phyloP scores from a whole-genome alignment of 1,284 basidiomycete species.

The Cryptococcus sp. region DNA sequence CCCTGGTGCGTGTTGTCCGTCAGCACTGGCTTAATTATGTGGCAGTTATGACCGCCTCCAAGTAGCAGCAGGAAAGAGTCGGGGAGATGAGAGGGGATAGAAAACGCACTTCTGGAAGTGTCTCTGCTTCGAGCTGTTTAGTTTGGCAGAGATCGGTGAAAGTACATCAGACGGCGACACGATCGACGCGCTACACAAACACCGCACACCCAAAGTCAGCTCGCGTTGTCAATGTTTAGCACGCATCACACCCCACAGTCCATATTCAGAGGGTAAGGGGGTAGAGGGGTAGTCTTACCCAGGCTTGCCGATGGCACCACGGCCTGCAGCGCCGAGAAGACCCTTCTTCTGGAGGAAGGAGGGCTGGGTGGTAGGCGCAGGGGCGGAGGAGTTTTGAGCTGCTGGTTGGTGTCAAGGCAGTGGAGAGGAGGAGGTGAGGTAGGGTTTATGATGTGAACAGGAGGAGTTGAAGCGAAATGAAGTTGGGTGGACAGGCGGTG shows the following conservation, averaged over 20 bases:
- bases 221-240: not conserved
- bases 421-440: not conserved
- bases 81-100: not conserved
- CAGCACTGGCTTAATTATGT: not conserved
- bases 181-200: slow-evolving; percentile 51
- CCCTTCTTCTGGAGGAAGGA: slow-evolving; percentile 48
- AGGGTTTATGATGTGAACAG: not conserved
- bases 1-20: slow-evolving; percentile 12
- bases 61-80: too few relatives aligned
- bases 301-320: slow-evolving; percentile 14
- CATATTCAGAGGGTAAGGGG: not conserved
- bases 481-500: not conserved
- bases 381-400: slow-evolving; percentile 15
- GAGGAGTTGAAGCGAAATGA: not conserved
- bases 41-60: too few relatives aligned
- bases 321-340: slow-evolving; percentile 32
- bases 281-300: slow-evolving; percentile 21
- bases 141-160: slow-evolving; percentile 83
- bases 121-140: slow-evolving; percentile 82
- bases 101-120: slow-evolving; percentile 76
- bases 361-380: slow-evolving; percentile 19
- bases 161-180: slow-evolving; percentile 88
- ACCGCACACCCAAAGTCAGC: not conserved
- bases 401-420: not conserved
- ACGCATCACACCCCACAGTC: not conserved